Percentiles rank a stretch among this genome's conserved stretches.
These are phyloP conservation scores for Backusella macrospora DNA, from an alignment of 192 early-diverging fungal genomes.

Conservation along the genomic window DNA sequence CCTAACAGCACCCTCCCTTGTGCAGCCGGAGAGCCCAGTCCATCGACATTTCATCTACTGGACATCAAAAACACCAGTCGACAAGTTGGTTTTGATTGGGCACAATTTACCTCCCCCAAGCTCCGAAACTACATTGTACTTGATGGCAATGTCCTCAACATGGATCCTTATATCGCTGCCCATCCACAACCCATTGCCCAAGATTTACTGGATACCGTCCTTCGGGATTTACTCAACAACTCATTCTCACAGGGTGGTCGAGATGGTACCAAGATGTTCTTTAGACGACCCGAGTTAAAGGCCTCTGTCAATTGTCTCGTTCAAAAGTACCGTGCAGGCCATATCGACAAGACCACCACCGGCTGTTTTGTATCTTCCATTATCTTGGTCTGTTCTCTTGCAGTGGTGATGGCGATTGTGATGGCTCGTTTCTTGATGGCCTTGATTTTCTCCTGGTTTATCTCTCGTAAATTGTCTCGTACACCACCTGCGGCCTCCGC, in stretches of 20 bases:
- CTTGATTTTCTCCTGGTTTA: slow-evolving; percentile 74
- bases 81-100: slow-evolving; percentile 72
- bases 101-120: slow-evolving; percentile 42
- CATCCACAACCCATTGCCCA: slow-evolving; percentile 36
- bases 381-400: slow-evolving; percentile 60
- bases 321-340: slow-evolving; percentile 67
- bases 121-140: slow-evolving; percentile 66
- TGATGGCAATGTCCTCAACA: slow-evolving; percentile 74
- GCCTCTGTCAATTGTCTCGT: slow-evolving; percentile 55
- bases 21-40: slow-evolving; percentile 39
- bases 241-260: slow-evolving; percentile 54
- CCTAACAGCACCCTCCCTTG: slow-evolving; percentile 48
- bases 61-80: slow-evolving; percentile 42
- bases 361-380: slow-evolving; percentile 74
- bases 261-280: slow-evolving; percentile 72
- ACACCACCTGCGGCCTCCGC: slow-evolving; percentile 27
- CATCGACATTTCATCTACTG: slow-evolving; percentile 12
- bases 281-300: slow-evolving; percentile 60
- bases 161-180: slow-evolving; percentile 61
- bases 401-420: slow-evolving; percentile 65
- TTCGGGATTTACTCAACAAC: slow-evolving; percentile 48
- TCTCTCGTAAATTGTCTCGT: slow-evolving; percentile 58
- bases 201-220: slow-evolving; percentile 64
- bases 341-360: slow-evolving; percentile 73
- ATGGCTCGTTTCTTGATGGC: slow-evolving; percentile 73